Evolutionary conservation across 768 basidiomycete genomes (phyloP).

Genomic region (Kwoniella sp.): DNA sequence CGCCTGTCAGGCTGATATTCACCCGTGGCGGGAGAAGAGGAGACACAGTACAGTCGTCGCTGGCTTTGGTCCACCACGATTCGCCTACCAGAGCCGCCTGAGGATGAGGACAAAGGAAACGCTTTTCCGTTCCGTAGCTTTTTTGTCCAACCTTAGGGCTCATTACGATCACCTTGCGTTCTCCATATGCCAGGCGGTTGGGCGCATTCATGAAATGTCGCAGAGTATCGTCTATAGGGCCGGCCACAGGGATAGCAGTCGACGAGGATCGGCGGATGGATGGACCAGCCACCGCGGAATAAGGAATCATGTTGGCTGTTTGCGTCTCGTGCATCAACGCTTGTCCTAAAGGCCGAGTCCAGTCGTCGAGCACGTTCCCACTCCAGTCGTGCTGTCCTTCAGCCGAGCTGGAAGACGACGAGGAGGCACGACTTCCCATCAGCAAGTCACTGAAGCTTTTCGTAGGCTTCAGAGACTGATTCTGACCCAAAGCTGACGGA

Average conservation of each 20-base stretch:
- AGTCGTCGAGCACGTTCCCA: slow-evolving; percentile 17
- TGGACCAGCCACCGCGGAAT: slow-evolving; percentile 3
- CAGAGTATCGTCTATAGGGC: slow-evolving; percentile 11
- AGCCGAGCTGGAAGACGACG: slow-evolving; percentile 33
- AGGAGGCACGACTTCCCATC: slow-evolving; percentile 30
- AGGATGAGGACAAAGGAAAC: slow-evolving; percentile 89
- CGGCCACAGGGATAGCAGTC: too few relatives aligned
- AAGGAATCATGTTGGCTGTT: background rate
- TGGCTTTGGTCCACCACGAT: slow-evolving; percentile 86
- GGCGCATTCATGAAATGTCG: slow-evolving; percentile 71
- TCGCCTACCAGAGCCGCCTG: slow-evolving; percentile 91
- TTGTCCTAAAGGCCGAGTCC: slow-evolving; percentile 12
- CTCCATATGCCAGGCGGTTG: slow-evolving; percentile 84
- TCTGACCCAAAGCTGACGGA: slow-evolving; percentile 24
- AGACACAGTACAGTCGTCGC: slow-evolving; percentile 57
- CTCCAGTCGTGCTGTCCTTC: slow-evolving; percentile 26
- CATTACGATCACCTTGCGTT: slow-evolving; percentile 92
- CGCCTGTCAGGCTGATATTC: slow-evolving; percentile 85
- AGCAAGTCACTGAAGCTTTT: slow-evolving; percentile 29
- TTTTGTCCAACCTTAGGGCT: slow-evolving; percentile 98
- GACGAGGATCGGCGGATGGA: too few relatives aligned
- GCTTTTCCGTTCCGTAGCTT: slow-evolving; percentile 92
- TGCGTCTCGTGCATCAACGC: slow-evolving; percentile 3
- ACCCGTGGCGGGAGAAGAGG: slow-evolving; percentile 61
- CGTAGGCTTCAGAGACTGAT: slow-evolving; percentile 18